These are phyloP conservation scores for Artemisia argyi DNA, from an alignment of 129 eudicot species.

Conservation along the genomic window DNA sequence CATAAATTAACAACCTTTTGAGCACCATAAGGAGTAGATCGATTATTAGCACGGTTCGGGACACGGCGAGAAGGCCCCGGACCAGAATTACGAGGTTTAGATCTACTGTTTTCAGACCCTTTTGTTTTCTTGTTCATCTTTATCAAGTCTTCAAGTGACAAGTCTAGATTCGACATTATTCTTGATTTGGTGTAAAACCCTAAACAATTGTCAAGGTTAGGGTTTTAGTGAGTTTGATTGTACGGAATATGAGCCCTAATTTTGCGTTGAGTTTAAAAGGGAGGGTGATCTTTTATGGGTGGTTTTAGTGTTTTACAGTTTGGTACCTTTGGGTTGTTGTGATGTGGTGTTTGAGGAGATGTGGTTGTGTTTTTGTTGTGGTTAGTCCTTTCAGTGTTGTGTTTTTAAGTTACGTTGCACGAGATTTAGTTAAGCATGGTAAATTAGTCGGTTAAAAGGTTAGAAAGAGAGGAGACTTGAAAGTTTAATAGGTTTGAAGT, in stretches of 20 bases:
- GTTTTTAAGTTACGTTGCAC: too few species aligned
- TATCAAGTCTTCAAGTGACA: conserved; percentile 57
- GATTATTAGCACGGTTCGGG: conserved; percentile 39
- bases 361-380: background rate
- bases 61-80: conserved; percentile 50
- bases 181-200: conserved; percentile 18
- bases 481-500: too few species aligned
- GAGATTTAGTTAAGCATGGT: too few species aligned
- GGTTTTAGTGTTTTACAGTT: background rate
- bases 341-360: background rate
- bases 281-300: background rate
- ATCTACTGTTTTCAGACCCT: conserved; percentile 35
- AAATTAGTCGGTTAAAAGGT: too few species aligned
- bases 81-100: conserved; percentile 41
- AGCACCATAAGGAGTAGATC: conserved; percentile 38
- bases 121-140: conserved; percentile 46
- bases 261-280: conserved; percentile 23
- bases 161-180: conserved; percentile 48
- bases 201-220: background rate
- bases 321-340: background rate
- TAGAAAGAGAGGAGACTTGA: too few species aligned
- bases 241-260: conserved; percentile 5
- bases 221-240: background rate
- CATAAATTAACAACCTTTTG: conserved; percentile 24
- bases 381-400: background rate